Evolutionary conservation across 768 basidiomycete genomes (phyloP).

Genomic region (Dioszegia aurantiaca): DNA sequence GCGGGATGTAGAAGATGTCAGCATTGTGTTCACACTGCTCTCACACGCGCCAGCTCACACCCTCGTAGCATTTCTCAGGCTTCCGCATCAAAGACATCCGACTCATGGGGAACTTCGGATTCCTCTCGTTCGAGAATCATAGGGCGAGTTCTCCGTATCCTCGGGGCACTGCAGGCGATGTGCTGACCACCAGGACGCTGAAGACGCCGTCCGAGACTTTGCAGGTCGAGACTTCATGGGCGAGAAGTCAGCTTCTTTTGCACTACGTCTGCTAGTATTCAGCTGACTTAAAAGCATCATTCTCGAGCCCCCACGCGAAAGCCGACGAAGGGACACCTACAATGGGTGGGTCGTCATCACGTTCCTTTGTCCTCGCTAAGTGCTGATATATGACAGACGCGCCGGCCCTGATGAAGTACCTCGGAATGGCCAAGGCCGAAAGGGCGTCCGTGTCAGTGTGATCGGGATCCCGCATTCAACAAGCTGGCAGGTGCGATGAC

Average conservation of each 20-base stretch:
- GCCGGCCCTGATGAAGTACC: background rate
- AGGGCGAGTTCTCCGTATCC: conserved; percentile 57
- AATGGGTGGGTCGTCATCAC: conserved; percentile 57
- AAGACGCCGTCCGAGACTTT: conserved; percentile 82
- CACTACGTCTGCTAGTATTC: background rate
- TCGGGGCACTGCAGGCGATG: conserved; percentile 2
- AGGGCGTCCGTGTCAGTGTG: conserved; percentile 66
- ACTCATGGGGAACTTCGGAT: conserved; percentile 96
- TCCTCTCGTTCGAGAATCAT: conserved; percentile 88
- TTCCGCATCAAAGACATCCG: conserved; percentile 84
- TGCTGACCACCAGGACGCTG: conserved; percentile 69
- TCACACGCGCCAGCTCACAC: too few relatives aligned
- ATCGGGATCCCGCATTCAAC: conserved; percentile 88
- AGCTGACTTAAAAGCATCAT: conserved; percentile 64
- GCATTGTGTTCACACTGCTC: conserved; percentile 7
- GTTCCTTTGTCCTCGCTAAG: background rate
- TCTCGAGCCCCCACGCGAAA: conserved; percentile 91
- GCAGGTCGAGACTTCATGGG: conserved; percentile 90
- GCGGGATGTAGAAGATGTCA: conserved; percentile 51
- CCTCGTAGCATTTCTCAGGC: conserved; percentile 71
- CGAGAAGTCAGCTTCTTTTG: conserved; percentile 59
- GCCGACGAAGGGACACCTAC: conserved; percentile 71
- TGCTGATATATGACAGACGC: too few relatives aligned
- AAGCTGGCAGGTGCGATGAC: conserved; percentile 93
- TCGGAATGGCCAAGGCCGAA: background rate